Base-by-base conservation (phyloP, 768 basidiomycete genomes). In the Piloderma croceum region DNA sequence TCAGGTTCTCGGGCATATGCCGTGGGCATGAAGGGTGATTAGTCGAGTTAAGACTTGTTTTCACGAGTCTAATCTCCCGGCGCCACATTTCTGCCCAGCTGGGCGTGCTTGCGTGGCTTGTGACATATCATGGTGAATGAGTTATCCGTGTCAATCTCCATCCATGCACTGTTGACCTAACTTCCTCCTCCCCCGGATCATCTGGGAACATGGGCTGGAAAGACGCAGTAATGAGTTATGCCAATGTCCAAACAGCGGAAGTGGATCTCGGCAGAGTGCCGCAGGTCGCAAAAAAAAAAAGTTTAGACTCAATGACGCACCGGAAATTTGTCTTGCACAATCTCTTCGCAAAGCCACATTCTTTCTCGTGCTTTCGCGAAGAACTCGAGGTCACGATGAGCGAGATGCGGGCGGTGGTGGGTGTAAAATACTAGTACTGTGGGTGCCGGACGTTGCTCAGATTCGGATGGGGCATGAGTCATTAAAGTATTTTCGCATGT, bases 121-220 rank as follows among this genome's bases (percentile, higher is more conserved):
- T n/a, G n/a, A n/a, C n/a, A n/a, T n/a, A n/a, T n/a, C n/a, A n/a
- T 31, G n/a, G n/a, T n/a, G n/a, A n/a, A n/a, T n/a, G n/a, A n/a
- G n/a, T n/a, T n/a, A n/a, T 46, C 25, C 67, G 57, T 0, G 57
- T 74, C 47, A 90, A 60, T 39, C 63, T 68, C 88, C 88, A 92
- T 3, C 91, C 91, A 52, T 90, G 83, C 2, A 96, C 91, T 0
- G 84, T 90, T 6, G 82, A 74, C 18, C 91, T 71, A 6, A 91
- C 69, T 6, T 73, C 71, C 47, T 79, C 81, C 39, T 86, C 85
- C 7, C 91, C 92, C 1, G 77, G 63, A 63, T 96, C 92, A 4
- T 90, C 79, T 0, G 83, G 83, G 51, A 94, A 94, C 92, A 94
- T 94, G 1, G 83, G 81, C 85, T 90, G 45, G 2, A 43, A 27